phyloP scores from a whole-genome alignment of 148 eudicot species.

The Cornus kousa region DNA sequence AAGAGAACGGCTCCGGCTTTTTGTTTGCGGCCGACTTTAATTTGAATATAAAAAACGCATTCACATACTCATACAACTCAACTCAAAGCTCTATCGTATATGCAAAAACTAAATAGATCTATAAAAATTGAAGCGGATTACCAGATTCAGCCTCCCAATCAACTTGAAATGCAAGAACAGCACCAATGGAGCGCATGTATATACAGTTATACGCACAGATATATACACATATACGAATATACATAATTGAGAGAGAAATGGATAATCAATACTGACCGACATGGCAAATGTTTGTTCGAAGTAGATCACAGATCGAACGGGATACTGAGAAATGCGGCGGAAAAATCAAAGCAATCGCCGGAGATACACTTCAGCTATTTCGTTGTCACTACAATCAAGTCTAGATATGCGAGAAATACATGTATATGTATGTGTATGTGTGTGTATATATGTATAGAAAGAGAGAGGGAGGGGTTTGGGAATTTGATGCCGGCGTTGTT shows the following conservation, averaged over 20 bases:
- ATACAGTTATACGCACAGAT: too few species aligned
- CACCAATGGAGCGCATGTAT: not conserved
- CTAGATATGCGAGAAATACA: too few species aligned
- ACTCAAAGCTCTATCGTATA: not conserved
- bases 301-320: not conserved
- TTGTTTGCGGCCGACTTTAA: not conserved
- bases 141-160: not conserved
- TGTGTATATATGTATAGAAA: too few species aligned
- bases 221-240: too few species aligned
- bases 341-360: not conserved
- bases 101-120: not conserved
- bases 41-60: not conserved
- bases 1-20: too few species aligned
- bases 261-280: constrained; percentile 3
- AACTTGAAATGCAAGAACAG: not conserved
- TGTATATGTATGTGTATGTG: too few species aligned
- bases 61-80: too few species aligned
- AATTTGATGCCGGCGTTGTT: not conserved
- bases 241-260: too few species aligned
- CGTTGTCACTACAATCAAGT: too few species aligned
- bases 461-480: not conserved
- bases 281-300: constrained; percentile 1
- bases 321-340: not conserved
- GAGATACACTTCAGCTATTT: too few species aligned
- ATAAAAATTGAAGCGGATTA: too few species aligned